phyloP scores from a whole-genome alignment of 2,329 filamentous ascomycete genomes.

The Botryotinia convoluta region DNA sequence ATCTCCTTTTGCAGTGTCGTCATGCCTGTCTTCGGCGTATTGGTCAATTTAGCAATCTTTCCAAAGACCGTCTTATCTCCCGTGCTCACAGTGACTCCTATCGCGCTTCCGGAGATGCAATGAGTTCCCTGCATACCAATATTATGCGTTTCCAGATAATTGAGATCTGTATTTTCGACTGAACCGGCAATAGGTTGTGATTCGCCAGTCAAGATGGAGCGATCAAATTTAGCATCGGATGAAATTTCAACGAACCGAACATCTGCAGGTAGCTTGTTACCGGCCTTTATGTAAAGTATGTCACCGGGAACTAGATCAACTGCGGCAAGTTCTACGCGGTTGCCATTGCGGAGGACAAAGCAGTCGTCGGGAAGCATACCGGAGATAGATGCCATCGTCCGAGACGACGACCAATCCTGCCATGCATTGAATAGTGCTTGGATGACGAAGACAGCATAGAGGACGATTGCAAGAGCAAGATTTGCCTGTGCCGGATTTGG shows the following conservation, averaged over 20 bases:
- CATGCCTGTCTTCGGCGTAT: conserved; percentile 61
- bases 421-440: conserved; percentile 67
- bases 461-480: conserved; percentile 67
- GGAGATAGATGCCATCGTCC: conserved; percentile 75
- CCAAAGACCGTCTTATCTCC: conserved; percentile 73
- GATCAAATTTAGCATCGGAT: conserved; percentile 69
- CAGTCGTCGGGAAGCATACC: conserved; percentile 73
- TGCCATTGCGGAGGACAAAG: conserved; percentile 59
- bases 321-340: conserved; percentile 48
- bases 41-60: conserved; percentile 68
- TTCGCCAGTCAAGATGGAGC: conserved; percentile 71
- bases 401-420: conserved; percentile 71
- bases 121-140: conserved; percentile 78
- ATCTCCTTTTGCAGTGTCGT: conserved; percentile 72
- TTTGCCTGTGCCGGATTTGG: conserved; percentile 65
- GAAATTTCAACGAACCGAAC: conserved; percentile 66
- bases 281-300: conserved; percentile 63
- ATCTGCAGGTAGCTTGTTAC: conserved; percentile 72
- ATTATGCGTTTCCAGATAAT: conserved; percentile 72
- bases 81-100: conserved; percentile 68
- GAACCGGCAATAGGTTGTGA: conserved; percentile 61
- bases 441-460: conserved; percentile 65
- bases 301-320: conserved; percentile 69
- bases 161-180: conserved; percentile 63
- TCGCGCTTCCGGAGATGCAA: conserved; percentile 64